Evolutionary conservation across 345 rosid genomes (phyloP).

Genomic region (Syzygium aromaticum): DNA sequence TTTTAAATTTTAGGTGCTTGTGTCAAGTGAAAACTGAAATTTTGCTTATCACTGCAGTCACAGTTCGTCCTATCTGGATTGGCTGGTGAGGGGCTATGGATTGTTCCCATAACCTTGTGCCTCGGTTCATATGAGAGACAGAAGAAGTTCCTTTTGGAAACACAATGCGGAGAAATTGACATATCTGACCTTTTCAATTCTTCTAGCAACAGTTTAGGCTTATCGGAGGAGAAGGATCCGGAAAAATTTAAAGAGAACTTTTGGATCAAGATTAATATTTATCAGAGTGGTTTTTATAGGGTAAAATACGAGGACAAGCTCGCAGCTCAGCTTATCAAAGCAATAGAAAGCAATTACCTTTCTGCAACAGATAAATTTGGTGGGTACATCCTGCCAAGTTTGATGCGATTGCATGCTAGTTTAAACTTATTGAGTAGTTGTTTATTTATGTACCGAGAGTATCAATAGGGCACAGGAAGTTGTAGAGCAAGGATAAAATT

Average conservation of each 20-base stretch:
- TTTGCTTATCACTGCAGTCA: conserved; percentile 11
- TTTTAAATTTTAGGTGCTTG: neutral
- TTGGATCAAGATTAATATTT: conserved; percentile 34
- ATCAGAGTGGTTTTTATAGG: conserved; percentile 37
- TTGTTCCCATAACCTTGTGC: conserved; percentile 23
- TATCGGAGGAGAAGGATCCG: neutral
- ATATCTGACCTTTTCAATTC: conserved; percentile 13
- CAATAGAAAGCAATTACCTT: conserved; percentile 15
- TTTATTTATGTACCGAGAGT: neutral
- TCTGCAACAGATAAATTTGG: conserved; percentile 27
- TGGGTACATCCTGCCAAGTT: neutral
- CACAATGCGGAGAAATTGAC: conserved; percentile 16
- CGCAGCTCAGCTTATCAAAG: conserved; percentile 17
- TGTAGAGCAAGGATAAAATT: neutral
- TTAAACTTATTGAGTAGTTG: neutral
- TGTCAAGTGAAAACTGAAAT: neutral
- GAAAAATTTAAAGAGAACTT: neutral
- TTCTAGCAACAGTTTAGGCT: conserved; percentile 3
- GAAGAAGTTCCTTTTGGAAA: conserved; percentile 25
- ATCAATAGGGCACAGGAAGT: neutral
- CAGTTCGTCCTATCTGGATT: conserved; percentile 19
- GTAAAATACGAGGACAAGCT: conserved; percentile 27
- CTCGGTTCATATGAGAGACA: conserved; percentile 14
- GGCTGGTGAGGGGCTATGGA: conserved; percentile 22
- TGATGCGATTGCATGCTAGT: neutral